Percentiles rank a stretch among this genome's conserved stretches.
phyloP scores from a whole-genome alignment of 1,139 yeast species.

The Chernovozyma aurita region DNA sequence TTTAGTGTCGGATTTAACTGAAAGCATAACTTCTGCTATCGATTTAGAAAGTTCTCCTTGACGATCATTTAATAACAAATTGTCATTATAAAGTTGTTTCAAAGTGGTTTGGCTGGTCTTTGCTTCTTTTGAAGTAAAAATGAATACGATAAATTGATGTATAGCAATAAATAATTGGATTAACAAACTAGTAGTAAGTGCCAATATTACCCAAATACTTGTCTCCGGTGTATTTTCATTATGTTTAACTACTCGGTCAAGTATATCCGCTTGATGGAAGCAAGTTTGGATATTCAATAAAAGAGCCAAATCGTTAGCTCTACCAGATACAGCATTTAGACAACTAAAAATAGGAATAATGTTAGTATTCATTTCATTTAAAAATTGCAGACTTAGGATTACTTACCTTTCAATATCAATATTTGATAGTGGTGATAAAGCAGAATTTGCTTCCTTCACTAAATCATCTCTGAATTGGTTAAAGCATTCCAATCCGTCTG shows the following conservation, averaged over 20 bases:
- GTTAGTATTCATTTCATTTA: background rate
- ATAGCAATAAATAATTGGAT: conserved; percentile 14
- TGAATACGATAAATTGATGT: conserved; percentile 9
- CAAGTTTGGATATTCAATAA: conserved; percentile 21
- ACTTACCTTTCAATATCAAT: conserved; percentile 11
- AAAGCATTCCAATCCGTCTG: conserved; percentile 14
- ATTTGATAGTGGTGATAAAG: conserved; percentile 4
- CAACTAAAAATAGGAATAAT: conserved; percentile 13
- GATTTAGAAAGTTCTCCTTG: conserved; percentile 5
- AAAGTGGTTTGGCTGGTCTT: background rate
- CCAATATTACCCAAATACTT: conserved; percentile 9
- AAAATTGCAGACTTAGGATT: too few species aligned
- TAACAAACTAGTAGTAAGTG: conserved; percentile 10
- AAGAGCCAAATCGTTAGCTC: conserved; percentile 17
- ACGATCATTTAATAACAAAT: conserved; percentile 5
- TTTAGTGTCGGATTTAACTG: conserved; percentile 83
- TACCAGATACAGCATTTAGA: conserved; percentile 13
- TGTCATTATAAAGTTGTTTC: conserved; percentile 3
- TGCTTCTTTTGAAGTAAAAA: conserved; percentile 6
- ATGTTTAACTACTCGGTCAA: conserved; percentile 10
- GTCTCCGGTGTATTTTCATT: conserved; percentile 5
- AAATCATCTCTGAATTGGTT: conserved; percentile 9
- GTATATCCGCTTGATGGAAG: conserved; percentile 17
- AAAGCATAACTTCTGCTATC: conserved; percentile 53
- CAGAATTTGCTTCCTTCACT: conserved; percentile 8